Conservation (phyloP, 352 stramenopile genomes). For the Elongisporangium undulatum region DNA sequence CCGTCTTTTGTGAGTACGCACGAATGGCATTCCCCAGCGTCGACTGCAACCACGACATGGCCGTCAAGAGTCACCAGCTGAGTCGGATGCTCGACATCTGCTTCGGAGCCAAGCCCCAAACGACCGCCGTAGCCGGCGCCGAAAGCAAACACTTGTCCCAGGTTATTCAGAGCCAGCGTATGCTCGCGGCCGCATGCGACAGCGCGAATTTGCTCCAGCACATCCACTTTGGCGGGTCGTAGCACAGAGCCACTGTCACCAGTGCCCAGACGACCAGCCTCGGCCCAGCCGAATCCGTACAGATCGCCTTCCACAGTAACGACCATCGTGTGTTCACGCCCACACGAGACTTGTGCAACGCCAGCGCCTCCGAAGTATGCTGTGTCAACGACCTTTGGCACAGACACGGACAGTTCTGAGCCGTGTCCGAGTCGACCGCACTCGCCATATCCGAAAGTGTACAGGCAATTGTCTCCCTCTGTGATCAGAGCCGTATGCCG, state of each 20-base stretch:
- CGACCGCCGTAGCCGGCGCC: slow-evolving; percentile 75
- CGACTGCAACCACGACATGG: slow-evolving; percentile 38
- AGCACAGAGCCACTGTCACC: slow-evolving; percentile 67
- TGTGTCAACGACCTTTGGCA: slow-evolving; percentile 37
- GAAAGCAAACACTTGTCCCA: slow-evolving; percentile 64
- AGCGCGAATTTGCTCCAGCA: slow-evolving; percentile 35
- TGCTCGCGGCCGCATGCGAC: slow-evolving; percentile 84
- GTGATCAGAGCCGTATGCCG: slow-evolving; percentile 73
- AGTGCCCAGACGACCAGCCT: slow-evolving; percentile 77
- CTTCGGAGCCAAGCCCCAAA: slow-evolving; percentile 60
- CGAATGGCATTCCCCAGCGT: slow-evolving; percentile 83
- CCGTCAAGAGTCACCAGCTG: slow-evolving; percentile 25
- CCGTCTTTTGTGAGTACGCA: slow-evolving; percentile 53
- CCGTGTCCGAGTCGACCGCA: slow-evolving; percentile 75
- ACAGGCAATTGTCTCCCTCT: slow-evolving; percentile 43
- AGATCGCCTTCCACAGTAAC: slow-evolving; percentile 61
- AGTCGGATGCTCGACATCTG: slow-evolving; percentile 52
- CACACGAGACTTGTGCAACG: slow-evolving; percentile 57
- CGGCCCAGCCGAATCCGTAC: slow-evolving; percentile 82
- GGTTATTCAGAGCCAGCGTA: slow-evolving; percentile 51
- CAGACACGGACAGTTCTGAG: slow-evolving; percentile 36
- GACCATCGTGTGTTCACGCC: slow-evolving; percentile 84
- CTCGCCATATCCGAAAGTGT: slow-evolving; percentile 80
- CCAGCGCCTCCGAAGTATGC: slow-evolving; percentile 29
- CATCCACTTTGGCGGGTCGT: slow-evolving; percentile 46